Conservation (phyloP, 768 basidiomycete genomes). For the Rhizopogon roseolus region DNA sequence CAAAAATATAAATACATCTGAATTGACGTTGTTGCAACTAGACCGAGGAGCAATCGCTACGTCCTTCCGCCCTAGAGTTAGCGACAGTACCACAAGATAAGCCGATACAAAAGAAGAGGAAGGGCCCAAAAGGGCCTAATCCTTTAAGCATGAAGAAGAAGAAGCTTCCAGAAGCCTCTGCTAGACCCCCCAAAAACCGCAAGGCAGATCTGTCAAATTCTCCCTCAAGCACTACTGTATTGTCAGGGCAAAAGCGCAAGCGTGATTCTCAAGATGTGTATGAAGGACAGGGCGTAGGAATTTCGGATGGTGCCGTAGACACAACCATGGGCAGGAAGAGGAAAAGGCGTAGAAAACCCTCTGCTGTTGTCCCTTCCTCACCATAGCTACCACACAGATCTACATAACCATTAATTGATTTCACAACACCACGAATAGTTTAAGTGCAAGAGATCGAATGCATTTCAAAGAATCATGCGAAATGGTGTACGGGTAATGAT, state of each 20-base stretch:
- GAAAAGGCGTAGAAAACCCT: constrained; percentile 17
- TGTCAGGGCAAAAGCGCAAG: constrained; percentile 17
- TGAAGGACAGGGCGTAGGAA: background rate
- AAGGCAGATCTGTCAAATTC: background rate
- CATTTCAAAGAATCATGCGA: background rate
- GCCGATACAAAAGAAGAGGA: constrained; percentile 46
- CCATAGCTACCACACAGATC: background rate
- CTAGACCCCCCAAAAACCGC: background rate
- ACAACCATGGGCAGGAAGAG: constrained; percentile 7
- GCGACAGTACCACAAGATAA: constrained; percentile 33
- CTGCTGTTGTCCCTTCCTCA: background rate
- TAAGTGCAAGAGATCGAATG: background rate
- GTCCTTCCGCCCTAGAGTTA: constrained; percentile 45
- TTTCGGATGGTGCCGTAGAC: background rate
- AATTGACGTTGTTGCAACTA: constrained; percentile 20
- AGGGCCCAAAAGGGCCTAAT: constrained; percentile 83
- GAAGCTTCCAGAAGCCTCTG: constrained; percentile 25
- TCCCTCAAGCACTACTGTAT: background rate
- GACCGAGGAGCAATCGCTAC: constrained; percentile 62
- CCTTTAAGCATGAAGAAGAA: constrained; percentile 93
- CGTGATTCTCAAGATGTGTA: background rate
- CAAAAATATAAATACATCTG: background rate
- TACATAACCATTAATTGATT: background rate
- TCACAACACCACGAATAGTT: background rate
- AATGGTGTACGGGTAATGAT: background rate